Conservation (phyloP, 257 asterid species). For the Gentiana straminea region DNA sequence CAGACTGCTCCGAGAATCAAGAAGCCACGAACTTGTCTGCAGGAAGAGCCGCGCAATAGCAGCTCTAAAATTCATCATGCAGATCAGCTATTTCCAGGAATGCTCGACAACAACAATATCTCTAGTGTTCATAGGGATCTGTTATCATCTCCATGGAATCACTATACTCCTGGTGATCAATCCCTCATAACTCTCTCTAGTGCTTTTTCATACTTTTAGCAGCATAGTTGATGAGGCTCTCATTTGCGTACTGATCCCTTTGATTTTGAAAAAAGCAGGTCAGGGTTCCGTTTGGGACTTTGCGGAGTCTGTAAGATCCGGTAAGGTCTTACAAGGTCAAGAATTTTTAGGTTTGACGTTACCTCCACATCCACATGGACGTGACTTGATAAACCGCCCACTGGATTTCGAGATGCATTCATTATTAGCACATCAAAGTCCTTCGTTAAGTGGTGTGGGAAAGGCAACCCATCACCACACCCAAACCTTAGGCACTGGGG, state of each 20-base stretch:
- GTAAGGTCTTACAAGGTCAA: slow-evolving; percentile 99
- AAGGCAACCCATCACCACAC: slow-evolving; percentile 44
- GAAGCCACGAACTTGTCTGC: slow-evolving; percentile 59
- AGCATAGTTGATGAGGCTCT: not conserved
- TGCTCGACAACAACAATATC: slow-evolving; percentile 1
- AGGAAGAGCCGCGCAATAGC: slow-evolving; percentile 42
- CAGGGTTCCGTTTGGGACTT: slow-evolving; percentile 71
- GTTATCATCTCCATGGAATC: slow-evolving; percentile 14
- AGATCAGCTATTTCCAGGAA: slow-evolving; percentile 9
- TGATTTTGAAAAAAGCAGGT: slow-evolving; percentile 30
- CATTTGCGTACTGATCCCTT: not conserved
- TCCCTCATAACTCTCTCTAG: no score
- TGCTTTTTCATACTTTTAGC: slow-evolving; percentile 7
- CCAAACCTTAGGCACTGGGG: slow-evolving; percentile 76
- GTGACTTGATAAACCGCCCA: slow-evolving; percentile 56
- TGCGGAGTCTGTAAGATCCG: slow-evolving; percentile 80
- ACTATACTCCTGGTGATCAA: slow-evolving; percentile 40
- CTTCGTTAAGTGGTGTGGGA: slow-evolving; percentile 36
- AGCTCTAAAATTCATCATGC: slow-evolving; percentile 3
- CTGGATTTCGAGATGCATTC: slow-evolving; percentile 51
- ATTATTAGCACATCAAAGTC: slow-evolving; percentile 27
- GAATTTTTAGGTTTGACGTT: slow-evolving; percentile 66
- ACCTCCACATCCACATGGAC: slow-evolving; percentile 40
- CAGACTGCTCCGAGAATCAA: slow-evolving; percentile 79
- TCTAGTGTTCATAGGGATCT: slow-evolving; percentile 5